Percentiles rank a stretch among this genome's conserved stretches.
These are phyloP conservation scores for Salvia splendens DNA, from an alignment of 257 asterid genomes.

Conservation along the genomic window DNA sequence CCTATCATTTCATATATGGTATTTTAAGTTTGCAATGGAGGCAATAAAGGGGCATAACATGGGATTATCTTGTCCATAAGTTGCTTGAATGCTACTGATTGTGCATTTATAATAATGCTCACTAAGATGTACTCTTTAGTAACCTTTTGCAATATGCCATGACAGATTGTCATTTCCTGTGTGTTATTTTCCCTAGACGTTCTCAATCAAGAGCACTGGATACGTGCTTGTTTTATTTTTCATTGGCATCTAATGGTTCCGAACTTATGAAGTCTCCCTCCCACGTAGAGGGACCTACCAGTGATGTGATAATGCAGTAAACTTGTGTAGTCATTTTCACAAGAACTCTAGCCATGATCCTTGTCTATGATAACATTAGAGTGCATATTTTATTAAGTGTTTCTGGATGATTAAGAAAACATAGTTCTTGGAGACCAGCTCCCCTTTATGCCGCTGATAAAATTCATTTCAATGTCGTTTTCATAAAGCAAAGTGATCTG, in stretches of 20 bases:
- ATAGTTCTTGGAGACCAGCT: slow-evolving; percentile 6
- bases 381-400: background rate
- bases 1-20: no score
- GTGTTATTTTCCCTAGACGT: background rate
- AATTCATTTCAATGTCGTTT: slow-evolving; percentile 9
- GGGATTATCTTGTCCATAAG: background rate
- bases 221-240: background rate
- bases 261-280: background rate
- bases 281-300: background rate
- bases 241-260: background rate
- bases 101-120: no score
- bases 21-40: no score
- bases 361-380: no score
- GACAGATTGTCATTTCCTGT: background rate
- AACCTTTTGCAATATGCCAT: slow-evolving; percentile 15
- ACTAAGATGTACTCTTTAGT: no score
- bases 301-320: slow-evolving; percentile 12
- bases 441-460: background rate
- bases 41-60: slow-evolving; percentile 1
- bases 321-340: background rate
- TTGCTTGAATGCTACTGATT: slow-evolving; percentile 12
- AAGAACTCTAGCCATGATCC: no score
- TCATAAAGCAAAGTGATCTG: background rate
- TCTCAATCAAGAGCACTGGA: background rate
- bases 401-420: slow-evolving; percentile 2